Evolutionary conservation across 192 early-diverging fungal genomes (phyloP), one percentile per base, ranked within the genome.

Genomic region (Coemansia sp.): DNA sequence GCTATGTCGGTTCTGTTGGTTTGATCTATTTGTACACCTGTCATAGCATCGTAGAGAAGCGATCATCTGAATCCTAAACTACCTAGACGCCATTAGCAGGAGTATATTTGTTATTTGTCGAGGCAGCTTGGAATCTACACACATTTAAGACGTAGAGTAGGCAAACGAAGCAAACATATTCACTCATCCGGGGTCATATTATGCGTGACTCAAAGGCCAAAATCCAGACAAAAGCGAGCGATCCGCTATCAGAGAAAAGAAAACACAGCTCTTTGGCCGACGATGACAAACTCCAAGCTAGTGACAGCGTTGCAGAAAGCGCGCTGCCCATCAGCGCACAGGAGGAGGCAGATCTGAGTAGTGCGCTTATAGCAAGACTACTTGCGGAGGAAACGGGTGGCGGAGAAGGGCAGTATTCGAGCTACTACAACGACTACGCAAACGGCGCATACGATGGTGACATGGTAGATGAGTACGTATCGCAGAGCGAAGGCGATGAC

Each of bases 321-420:
- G 36, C 54, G 15, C 62, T 10, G 47, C 54, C 74, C 63, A 83
- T 83, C 49, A 87, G 89, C 8, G 85, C 89, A 21, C 87, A 90
- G 59, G 86, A 93, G 70, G 92, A 93, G 70, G 92, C 91, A 61
- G 90, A 87, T 61, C 85, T 92, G 84, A 91, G 90, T 72, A 88
- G 87, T 42, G 92, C 91, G 5, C 74, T 89, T n/a, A 93, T 93
- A 71, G 91, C 90, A 49, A 85, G 91, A 68, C 69, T 93, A 68
- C 70, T 93, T 21, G 90, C 91, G 15, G 84, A 93, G 66, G 91
- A 93, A 59, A 63, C 68, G 16, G 85, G 82, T 61, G 82, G 66
- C 11, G 84, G 87, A 37, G 81, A 82, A 26, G 51, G 51, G 0
- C 80, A 88, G 11, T 84, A 88, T 51, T 67, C 74, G n/a, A 88